Evolutionary conservation across 164 flowering plant species (phyloP).

Genomic region (Vitis rupestris): DNA sequence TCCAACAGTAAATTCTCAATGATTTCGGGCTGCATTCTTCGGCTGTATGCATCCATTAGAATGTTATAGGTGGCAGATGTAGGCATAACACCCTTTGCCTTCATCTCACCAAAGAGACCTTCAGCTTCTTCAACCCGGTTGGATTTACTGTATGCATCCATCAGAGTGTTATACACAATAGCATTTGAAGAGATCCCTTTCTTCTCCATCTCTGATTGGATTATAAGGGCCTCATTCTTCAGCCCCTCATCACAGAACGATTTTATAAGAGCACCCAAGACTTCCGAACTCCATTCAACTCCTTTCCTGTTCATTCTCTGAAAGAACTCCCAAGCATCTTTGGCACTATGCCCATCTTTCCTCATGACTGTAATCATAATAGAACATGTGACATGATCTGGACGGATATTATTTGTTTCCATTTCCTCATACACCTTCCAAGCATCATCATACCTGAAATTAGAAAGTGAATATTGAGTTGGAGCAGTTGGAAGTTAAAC

Average conservation of each 20-base stretch:
- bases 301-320: constrained; percentile 77
- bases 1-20: constrained; percentile 74
- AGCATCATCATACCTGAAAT: constrained; percentile 76
- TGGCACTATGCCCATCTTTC: constrained; percentile 72
- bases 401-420: constrained; percentile 60
- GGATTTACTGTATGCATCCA: constrained; percentile 77
- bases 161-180: constrained; percentile 73
- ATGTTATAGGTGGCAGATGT: constrained; percentile 70
- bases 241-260: constrained; percentile 92
- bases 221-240: constrained; percentile 75
- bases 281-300: constrained; percentile 71
- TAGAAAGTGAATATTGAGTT: neutral
- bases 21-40: constrained; percentile 85
- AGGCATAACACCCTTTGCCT: constrained; percentile 61
- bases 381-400: constrained; percentile 86
- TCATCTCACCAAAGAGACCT: constrained; percentile 88
- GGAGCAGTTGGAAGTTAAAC: neutral
- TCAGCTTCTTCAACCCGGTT: constrained; percentile 91
- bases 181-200: constrained; percentile 70
- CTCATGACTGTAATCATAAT: constrained; percentile 79
- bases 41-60: constrained; percentile 86
- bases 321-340: constrained; percentile 86
- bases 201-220: constrained; percentile 88
- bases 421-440: constrained; percentile 61
- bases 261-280: constrained; percentile 78